phyloP scores from a whole-genome alignment of 352 stramenopile species.

The Phytophthora syringae region DNA sequence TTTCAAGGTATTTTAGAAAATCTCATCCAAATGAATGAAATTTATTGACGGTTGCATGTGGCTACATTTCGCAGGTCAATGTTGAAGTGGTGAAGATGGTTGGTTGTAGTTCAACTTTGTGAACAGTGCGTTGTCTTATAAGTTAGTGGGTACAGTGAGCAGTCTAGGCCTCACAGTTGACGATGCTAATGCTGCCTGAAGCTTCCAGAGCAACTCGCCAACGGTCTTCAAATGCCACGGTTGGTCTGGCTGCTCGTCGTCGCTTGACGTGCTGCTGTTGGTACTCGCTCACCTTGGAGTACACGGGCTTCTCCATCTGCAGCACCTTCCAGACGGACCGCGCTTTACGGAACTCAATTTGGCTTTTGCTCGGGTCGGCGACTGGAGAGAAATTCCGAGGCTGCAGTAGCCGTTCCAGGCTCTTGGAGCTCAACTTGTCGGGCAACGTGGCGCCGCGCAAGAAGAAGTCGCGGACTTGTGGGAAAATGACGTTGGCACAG shows the following conservation, averaged over 20 bases:
- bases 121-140: no score
- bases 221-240: slow-evolving; percentile 13
- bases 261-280: slow-evolving; percentile 21
- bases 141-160: no score
- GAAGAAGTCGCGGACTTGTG: slow-evolving; percentile 75
- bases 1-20: no score
- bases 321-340: slow-evolving; percentile 65
- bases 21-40: no score
- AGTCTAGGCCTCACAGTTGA: slow-evolving; percentile 12
- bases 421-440: slow-evolving; percentile 34
- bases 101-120: no score
- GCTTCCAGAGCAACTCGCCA: slow-evolving; percentile 14
- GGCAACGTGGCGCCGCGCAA: slow-evolving; percentile 27
- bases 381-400: slow-evolving; percentile 67
- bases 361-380: slow-evolving; percentile 74
- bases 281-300: slow-evolving; percentile 50
- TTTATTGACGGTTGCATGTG: no score
- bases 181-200: slow-evolving; percentile 6
- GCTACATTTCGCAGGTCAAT: slow-evolving; percentile 11
- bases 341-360: slow-evolving; percentile 76
- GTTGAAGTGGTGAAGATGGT: slow-evolving; percentile 10
- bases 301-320: slow-evolving; percentile 70
- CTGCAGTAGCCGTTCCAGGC: slow-evolving; percentile 41
- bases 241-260: slow-evolving; percentile 9
- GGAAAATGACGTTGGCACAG: slow-evolving; percentile 66